phyloP scores from a whole-genome alignment of 176 grass and related monocot species.

The Stipa capillata region DNA sequence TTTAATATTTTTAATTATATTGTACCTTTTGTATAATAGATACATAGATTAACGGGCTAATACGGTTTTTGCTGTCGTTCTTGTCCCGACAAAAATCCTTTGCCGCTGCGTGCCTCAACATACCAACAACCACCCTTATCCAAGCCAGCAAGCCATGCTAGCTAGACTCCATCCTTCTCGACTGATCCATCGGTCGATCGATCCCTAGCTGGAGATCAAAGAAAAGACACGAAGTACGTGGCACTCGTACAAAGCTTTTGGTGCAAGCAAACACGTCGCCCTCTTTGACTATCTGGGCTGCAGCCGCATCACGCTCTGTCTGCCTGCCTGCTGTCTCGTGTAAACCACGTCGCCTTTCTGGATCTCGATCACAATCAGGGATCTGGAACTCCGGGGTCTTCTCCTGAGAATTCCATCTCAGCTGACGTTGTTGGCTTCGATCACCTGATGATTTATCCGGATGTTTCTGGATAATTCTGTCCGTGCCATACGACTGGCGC shows the following conservation, averaged over 20 bases:
- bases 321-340: not conserved
- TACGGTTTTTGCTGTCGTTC: not conserved
- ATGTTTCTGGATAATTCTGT: no score
- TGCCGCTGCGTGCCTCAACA: not conserved
- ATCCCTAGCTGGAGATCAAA: not conserved
- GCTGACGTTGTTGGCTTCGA: no score
- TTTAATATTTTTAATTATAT: no score
- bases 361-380: not conserved
- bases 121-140: not conserved
- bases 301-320: no score
- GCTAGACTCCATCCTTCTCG: not conserved
- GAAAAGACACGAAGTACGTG: not conserved
- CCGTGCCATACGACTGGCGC: no score
- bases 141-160: no score
- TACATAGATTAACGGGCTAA: not conserved
- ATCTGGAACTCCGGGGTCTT: not conserved
- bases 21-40: no score
- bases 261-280: not conserved
- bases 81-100: not conserved
- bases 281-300: no score
- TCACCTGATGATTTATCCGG: no score
- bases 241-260: not conserved
- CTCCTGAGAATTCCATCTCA: no score
- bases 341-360: not conserved
- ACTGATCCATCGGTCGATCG: not conserved